Percentiles rank a stretch among this genome's conserved stretches.
phyloP scores from a whole-genome alignment of 495 filamentous ascomycete genomes.

The Penicillium macrosclerotiorum region DNA sequence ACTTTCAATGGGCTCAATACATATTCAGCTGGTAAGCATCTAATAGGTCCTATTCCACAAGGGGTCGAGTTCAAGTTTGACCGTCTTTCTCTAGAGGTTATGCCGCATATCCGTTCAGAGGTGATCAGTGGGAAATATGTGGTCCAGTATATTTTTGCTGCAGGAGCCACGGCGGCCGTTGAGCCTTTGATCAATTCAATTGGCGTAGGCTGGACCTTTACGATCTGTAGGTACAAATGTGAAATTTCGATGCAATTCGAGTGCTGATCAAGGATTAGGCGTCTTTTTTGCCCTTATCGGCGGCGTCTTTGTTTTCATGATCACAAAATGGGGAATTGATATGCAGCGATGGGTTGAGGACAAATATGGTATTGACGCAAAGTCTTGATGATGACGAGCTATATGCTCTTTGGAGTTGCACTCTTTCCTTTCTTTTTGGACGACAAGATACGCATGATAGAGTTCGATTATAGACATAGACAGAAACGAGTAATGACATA shows the following conservation, averaged over 20 bases:
- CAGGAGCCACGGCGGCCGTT: constrained; percentile 60
- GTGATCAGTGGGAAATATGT: constrained; percentile 74
- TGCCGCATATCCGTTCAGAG: constrained; percentile 53
- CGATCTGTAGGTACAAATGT: constrained; percentile 46
- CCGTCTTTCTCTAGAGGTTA: constrained; percentile 32
- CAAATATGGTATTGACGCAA: constrained; percentile 23
- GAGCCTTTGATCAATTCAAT: constrained; percentile 63
- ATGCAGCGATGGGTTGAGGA: constrained; percentile 43
- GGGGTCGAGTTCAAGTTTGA: too few relatives aligned
- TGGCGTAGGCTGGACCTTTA: constrained; percentile 62
- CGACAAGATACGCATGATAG: neutral
- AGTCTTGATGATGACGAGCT: constrained; percentile 5
- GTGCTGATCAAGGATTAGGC: too few relatives aligned
- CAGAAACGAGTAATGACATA: neutral
- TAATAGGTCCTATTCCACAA: too few relatives aligned
- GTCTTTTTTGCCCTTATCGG: constrained; percentile 35
- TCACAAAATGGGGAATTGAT: constrained; percentile 40
- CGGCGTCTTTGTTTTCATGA: constrained; percentile 31
- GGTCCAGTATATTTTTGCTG: constrained; percentile 67
- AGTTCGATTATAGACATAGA: constrained; percentile 3
- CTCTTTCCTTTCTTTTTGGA: neutral
- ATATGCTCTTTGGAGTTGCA: neutral
- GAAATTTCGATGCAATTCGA: too few relatives aligned
- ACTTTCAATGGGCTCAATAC: constrained; percentile 72
- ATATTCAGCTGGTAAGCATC: constrained; percentile 69